These are phyloP conservation scores for Tubosaeta brunneosetosa DNA, from an alignment of 768 basidiomycete genomes.

Conservation along the genomic window DNA sequence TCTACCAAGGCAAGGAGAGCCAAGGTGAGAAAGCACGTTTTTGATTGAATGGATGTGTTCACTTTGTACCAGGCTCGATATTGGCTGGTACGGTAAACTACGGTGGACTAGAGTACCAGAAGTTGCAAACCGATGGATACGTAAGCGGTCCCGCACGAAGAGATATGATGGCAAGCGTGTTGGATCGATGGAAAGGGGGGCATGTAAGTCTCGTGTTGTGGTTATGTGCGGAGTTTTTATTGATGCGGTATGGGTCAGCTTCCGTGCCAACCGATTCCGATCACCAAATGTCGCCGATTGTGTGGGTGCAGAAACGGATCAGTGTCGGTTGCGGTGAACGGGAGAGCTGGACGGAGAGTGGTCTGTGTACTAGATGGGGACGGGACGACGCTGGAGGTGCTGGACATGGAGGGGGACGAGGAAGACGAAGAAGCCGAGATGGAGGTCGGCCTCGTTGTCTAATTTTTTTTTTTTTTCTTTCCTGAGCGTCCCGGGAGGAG, in stretches of 20 bases:
- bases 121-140: slow-evolving; percentile 43
- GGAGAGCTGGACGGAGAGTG: slow-evolving; percentile 66
- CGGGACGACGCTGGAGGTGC: slow-evolving; percentile 62
- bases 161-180: slow-evolving; percentile 57
- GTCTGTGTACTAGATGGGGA: slow-evolving; percentile 66
- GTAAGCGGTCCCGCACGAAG: slow-evolving; percentile 55
- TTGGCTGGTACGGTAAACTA: slow-evolving; percentile 64
- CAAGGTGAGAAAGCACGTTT: slow-evolving; percentile 41
- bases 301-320: slow-evolving; percentile 46
- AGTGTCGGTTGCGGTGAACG: slow-evolving; percentile 67
- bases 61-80: slow-evolving; percentile 42
- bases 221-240: slow-evolving; percentile 31
- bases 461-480: background rate
- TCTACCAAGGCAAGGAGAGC: slow-evolving; percentile 48
- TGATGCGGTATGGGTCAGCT: slow-evolving; percentile 42
- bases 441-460: background rate
- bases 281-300: slow-evolving; percentile 56
- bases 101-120: slow-evolving; percentile 55
- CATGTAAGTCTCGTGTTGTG: slow-evolving; percentile 50
- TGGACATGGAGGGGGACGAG: slow-evolving; percentile 71
- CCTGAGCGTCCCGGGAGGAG: background rate
- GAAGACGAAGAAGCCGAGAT: slow-evolving; percentile 29
- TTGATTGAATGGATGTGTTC: slow-evolving; percentile 22
- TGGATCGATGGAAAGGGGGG: slow-evolving; percentile 55
- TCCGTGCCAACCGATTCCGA: slow-evolving; percentile 42